Conservation (phyloP, 768 basidiomycete species). For the Calocybe cyanea region DNA sequence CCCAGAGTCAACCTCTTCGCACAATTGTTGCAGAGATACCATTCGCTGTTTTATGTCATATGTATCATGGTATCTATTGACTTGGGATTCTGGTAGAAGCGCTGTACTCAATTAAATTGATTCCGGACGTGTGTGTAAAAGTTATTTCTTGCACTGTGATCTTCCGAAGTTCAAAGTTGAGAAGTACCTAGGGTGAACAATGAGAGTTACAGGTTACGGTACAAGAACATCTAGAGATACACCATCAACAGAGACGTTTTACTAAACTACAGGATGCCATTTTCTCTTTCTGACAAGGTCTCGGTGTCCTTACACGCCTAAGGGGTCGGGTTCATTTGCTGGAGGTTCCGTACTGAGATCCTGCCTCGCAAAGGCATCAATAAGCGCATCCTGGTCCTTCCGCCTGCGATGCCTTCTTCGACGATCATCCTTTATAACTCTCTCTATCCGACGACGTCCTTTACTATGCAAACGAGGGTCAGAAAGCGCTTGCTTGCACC, state of each 20-base stretch:
- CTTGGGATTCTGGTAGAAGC: slow-evolving; percentile 6
- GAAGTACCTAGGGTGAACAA: not conserved
- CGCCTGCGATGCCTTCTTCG: slow-evolving; percentile 76
- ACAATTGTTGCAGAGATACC: too few relatives aligned
- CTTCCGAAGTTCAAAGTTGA: too few relatives aligned
- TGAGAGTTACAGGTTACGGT: not conserved
- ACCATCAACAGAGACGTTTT: too few relatives aligned
- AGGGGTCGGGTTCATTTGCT: slow-evolving; percentile 20
- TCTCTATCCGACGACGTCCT: slow-evolving; percentile 67
- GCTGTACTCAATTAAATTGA: slow-evolving; percentile 6
- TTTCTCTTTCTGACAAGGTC: slow-evolving; percentile 5
- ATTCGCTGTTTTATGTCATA: slow-evolving; percentile 5
- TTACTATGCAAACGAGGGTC: slow-evolving; percentile 68
- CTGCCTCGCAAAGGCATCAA: slow-evolving; percentile 71
- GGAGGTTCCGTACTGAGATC: slow-evolving; percentile 32
- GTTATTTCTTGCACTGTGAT: slow-evolving; percentile 1
- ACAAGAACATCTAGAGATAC: slow-evolving; percentile 11
- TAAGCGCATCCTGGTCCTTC: slow-evolving; percentile 80
- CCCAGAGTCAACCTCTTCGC: too few relatives aligned
- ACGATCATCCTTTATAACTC: slow-evolving; percentile 83
- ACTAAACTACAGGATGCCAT: slow-evolving; percentile 13
- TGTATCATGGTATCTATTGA: slow-evolving; percentile 8
- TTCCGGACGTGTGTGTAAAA: slow-evolving; percentile 9
- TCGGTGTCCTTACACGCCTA: slow-evolving; percentile 16
- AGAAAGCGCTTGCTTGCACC: slow-evolving; percentile 61